Evolutionary conservation across 169 alveolate species (phyloP).

Genomic region (Babesia bovis): DNA sequence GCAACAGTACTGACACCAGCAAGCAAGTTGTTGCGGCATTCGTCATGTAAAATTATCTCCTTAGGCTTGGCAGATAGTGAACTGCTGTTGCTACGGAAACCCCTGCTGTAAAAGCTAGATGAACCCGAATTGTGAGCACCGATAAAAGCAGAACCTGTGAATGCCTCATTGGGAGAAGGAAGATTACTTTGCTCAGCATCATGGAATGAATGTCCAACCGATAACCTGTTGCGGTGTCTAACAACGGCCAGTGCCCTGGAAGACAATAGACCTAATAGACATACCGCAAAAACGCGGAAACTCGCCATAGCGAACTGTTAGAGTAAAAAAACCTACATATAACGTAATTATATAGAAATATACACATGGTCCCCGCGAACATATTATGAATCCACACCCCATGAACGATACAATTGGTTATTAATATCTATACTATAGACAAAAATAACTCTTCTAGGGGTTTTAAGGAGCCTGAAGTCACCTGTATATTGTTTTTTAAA

Average conservation of each 20-base stretch:
- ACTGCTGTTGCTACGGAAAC: no score
- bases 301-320: constrained; percentile 10
- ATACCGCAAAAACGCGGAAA: not conserved
- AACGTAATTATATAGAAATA: no score
- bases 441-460: no score
- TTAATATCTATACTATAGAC: no score
- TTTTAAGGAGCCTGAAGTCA: no score
- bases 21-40: constrained; percentile 79
- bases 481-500: no score
- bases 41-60: constrained; percentile 79
- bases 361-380: no score
- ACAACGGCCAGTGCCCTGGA: constrained; percentile 20
- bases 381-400: no score
- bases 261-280: constrained; percentile 1
- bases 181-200: not conserved
- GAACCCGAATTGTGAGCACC: not conserved
- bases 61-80: constrained; percentile 64
- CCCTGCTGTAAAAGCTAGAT: no score
- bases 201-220: constrained; percentile 21
- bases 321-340: no score
- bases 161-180: not conserved
- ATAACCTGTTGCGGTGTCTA: not conserved
- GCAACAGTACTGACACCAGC: constrained; percentile 82
- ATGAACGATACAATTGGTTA: no score
- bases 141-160: constrained; percentile 3